Evolutionary conservation across 129 eudicot genomes (phyloP), one percentile per base, ranked within the genome.

Genomic region (Flaveria linearis): DNA sequence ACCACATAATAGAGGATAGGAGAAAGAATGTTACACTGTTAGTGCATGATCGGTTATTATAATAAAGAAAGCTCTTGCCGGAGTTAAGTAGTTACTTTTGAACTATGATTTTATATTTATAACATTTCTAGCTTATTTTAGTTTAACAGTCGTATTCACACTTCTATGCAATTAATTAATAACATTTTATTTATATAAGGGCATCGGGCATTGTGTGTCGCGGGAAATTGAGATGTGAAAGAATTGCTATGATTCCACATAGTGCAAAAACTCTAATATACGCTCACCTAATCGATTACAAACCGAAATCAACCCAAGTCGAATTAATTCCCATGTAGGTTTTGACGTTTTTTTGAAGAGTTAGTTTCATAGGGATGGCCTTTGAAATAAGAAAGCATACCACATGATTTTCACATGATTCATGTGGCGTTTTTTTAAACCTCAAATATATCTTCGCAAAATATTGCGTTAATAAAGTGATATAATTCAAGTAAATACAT

Each of bases 291-390:
- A 61, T 26, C 18, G 18, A 61, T 13, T 26, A 61, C 14, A 61
- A 62, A 62, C 14, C 6, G 43, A 28, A 62, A 28, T 13, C n/a
- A 22, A 25, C 66, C 36, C 8, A 60, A 60, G n/a, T 60, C 15
- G 39, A 60, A 23, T 60, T 60, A 60, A 23, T 60, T 60, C 39
- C 66, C 16, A 23, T 62, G 9, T 62, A 26, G 68, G 68, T 62
- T 26, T 62, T 62, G 42, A 28, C 43, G 42, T 62, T 28, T 13
- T 49, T 49, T 12, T 25, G 3, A 0, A 23, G 0, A 5, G 20
- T 26, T 6, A 28, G 30, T 26, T 62, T 62, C 18, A 14, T 28
- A 28, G 20, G 68, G 20, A 62, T 30, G 11, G 17, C 43, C 43
- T 17, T 62, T 62, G 68, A 62, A 58, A 16, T 2, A 55, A 4